Conservation (phyloP, 257 asterid genomes). For the Scutellaria minor region DNA sequence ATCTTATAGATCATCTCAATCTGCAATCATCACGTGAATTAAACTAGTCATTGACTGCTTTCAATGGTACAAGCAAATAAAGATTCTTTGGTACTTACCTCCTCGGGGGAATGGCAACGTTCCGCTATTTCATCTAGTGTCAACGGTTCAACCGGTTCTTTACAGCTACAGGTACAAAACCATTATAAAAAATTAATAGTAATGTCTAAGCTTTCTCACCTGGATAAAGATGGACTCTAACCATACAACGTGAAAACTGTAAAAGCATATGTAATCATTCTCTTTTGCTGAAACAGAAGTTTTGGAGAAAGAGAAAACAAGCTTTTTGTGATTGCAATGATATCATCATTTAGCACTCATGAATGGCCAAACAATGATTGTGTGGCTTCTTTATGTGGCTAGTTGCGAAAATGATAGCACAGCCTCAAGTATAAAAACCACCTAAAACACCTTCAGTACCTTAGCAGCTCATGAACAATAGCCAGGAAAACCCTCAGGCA, state of each 20-base stretch:
- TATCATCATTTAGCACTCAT: neutral
- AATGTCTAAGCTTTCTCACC: neutral
- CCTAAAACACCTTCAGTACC: no score
- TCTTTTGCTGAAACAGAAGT: neutral
- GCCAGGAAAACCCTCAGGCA: no score
- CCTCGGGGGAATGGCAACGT: constrained; percentile 77
- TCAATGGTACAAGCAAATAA: neutral
- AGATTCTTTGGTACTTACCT: constrained; percentile 50
- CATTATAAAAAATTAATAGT: neutral
- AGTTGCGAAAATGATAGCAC: no score
- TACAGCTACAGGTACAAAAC: constrained; percentile 61
- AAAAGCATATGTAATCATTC: constrained; percentile 3
- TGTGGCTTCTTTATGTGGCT: no score
- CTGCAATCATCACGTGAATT: constrained; percentile 50
- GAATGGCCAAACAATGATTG: no score
- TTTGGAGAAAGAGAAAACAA: neutral
- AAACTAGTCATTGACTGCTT: constrained; percentile 26
- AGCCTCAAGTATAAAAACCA: no score
- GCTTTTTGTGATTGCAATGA: neutral
- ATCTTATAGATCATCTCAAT: constrained; percentile 98
- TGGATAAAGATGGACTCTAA: neutral
- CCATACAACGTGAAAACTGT: neutral
- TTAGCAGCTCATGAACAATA: no score
- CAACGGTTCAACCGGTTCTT: constrained; percentile 90
- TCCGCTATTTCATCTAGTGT: constrained; percentile 90